phyloP scores from a whole-genome alignment of 208 protist genomes.

The Naegleria lovaniensis region DNA sequence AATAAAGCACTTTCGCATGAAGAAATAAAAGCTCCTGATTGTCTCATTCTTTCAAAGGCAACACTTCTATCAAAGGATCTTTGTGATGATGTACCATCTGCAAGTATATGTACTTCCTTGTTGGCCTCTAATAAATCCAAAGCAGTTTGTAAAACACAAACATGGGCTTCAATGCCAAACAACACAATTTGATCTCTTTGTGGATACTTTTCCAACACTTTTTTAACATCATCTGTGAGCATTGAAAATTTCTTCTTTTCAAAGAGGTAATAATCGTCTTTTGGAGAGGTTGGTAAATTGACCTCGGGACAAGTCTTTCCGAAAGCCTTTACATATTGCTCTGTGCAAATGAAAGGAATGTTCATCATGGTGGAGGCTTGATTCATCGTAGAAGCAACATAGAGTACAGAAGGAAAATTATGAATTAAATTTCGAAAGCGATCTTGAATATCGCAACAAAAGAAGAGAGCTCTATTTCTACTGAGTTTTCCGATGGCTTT shows the following conservation, averaged over 20 bases:
- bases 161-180: constrained; percentile 63
- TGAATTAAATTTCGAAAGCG: constrained; percentile 40
- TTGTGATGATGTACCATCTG: background rate
- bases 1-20: background rate
- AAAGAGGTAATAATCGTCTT: constrained; percentile 19
- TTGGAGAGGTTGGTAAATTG: background rate
- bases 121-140: constrained; percentile 54
- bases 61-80: constrained; percentile 19
- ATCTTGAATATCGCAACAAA: constrained; percentile 63
- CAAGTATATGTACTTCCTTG: constrained; percentile 37
- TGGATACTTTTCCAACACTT: constrained; percentile 34
- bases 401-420: constrained; percentile 50
- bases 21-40: constrained; percentile 9
- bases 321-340: constrained; percentile 47
- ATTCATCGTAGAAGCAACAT: constrained; percentile 51
- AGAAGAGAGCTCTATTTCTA: constrained; percentile 44
- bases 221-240: constrained; percentile 45
- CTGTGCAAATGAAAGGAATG: constrained; percentile 50
- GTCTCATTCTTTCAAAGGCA: constrained; percentile 14
- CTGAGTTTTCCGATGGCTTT: background rate
- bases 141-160: constrained; percentile 59
- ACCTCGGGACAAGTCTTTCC: constrained; percentile 1
- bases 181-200: constrained; percentile 47
- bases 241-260: constrained; percentile 54
- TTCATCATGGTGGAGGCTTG: constrained; percentile 40